Base-by-base conservation (phyloP, 371 early-diverging fungal genomes). In the Nematocida major region DNA sequence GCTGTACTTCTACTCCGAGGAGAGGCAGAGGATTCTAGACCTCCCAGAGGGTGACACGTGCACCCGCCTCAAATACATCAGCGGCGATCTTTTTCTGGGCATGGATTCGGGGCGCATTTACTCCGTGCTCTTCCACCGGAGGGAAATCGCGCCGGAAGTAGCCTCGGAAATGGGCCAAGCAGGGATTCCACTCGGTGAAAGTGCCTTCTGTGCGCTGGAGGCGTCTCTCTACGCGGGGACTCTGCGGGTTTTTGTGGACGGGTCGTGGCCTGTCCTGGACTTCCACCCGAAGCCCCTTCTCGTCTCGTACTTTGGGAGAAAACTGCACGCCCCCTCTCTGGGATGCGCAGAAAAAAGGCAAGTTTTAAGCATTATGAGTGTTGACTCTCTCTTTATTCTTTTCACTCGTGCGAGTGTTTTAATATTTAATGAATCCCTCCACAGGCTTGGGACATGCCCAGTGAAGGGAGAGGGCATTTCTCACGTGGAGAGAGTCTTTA, bases 81-180 rank as follows among this genome's bases (percentile, higher is more conserved):
- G 5, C 7, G 7, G 50, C n/a, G 18, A 26, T 7, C 63, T 59
- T 30, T 63, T 50, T 38, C 13, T 34, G 1, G 40, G 36, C 3
- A 69, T 48, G 20, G 76, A 73, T 18, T 65, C 65, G 5, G 76
- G 76, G 4, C 63, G 63, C 42, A 73, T 73, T 38, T 65, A 63
- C 3, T 50, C 61, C 32, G 18, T 73, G 22, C 5, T 9, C 2
- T 18, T 18, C 34, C 65, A 1, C 18, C n/a, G 22, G 24, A 61
- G 13, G 20, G 20, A 18, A 45, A 18, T 45, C 47, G 20, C 15
- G n/a, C n/a, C n/a, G n/a, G n/a, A n/a, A 45, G 20, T 15, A 18
- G 47, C 47, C 15, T 18, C 20, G 20, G 1, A 11, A 9, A 57
- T 28, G 28, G 9, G 26, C 30, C 7, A 18, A 7, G 34, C 38